A percentile compares a stretch with the other conserved stretches of the same genome.
Conservation (phyloP, 1,284 basidiomycete genomes). For the Ceratobasidium theobromae region DNA sequence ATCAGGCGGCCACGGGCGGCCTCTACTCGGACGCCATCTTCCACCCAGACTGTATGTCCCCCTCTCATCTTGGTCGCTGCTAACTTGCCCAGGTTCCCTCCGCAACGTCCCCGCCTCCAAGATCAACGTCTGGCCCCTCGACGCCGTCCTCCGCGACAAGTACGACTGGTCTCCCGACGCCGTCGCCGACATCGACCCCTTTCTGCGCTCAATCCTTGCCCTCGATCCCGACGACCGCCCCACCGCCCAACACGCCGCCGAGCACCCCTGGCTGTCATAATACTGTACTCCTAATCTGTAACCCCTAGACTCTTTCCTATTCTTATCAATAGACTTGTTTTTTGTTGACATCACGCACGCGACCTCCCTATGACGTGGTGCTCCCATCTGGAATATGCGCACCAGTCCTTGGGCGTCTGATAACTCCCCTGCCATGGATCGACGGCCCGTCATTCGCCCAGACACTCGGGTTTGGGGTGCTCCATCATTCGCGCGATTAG, state of each 20-base stretch:
- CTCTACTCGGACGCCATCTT: constrained; percentile 31
- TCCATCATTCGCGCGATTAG: too few relatives aligned
- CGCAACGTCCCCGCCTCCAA: constrained; percentile 29
- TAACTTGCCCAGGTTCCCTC: constrained; percentile 22
- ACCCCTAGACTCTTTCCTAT: too few relatives aligned
- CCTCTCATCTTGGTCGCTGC: background rate
- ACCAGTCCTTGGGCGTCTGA: too few relatives aligned
- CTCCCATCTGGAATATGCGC: too few relatives aligned
- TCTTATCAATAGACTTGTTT: too few relatives aligned
- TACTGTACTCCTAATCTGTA: too few relatives aligned
- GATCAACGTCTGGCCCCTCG: constrained; percentile 34
- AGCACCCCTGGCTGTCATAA: constrained; percentile 36
- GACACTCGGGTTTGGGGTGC: too few relatives aligned
- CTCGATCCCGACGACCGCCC: constrained; percentile 32
- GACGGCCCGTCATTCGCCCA: too few relatives aligned
- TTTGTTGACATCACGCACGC: too few relatives aligned
- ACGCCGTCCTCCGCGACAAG: constrained; percentile 34
- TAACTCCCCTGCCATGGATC: too few relatives aligned
- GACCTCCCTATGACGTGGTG: too few relatives aligned
- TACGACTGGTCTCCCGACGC: constrained; percentile 29
- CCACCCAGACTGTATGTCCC: constrained; percentile 32
- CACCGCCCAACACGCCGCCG: constrained; percentile 26
- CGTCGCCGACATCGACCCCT: constrained; percentile 22
- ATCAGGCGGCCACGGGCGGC: constrained; percentile 29
- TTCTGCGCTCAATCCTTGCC: constrained; percentile 33